phyloP scores from a whole-genome alignment of 768 basidiomycete genomes.

The Coprinopsis strossmayeri region DNA sequence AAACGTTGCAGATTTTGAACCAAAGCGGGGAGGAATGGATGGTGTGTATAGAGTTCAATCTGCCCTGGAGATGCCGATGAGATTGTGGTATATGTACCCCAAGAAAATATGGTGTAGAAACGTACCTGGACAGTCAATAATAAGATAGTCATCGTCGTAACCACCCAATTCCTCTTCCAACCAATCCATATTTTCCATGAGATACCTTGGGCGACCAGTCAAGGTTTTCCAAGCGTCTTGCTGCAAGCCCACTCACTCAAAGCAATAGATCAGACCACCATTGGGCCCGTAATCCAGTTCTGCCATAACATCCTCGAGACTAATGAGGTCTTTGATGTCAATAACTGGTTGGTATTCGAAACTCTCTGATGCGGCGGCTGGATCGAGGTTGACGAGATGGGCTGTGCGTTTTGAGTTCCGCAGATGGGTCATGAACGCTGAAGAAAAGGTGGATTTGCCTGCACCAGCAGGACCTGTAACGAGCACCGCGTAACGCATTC shows the following conservation, averaged over 20 bases:
- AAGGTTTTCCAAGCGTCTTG: constrained; percentile 3
- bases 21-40: constrained; percentile 90
- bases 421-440: constrained; percentile 85
- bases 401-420: constrained; percentile 72
- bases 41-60: constrained; percentile 98
- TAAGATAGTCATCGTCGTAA: constrained; percentile 92
- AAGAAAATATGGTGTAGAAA: neutral
- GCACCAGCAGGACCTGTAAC: constrained; percentile 97
- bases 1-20: constrained; percentile 69
- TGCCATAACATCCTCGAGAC: constrained; percentile 91
- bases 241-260: constrained; percentile 84
- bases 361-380: constrained; percentile 78
- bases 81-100: constrained; percentile 1
- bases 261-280: constrained; percentile 95
- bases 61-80: constrained; percentile 51
- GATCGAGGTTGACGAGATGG: constrained; percentile 96
- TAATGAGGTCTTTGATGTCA: constrained; percentile 91
- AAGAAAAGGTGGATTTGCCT: constrained; percentile 93
- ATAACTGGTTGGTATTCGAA: constrained; percentile 92
- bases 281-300: constrained; percentile 96
- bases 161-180: constrained; percentile 92
- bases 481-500: constrained; percentile 84
- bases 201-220: constrained; percentile 53
- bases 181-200: constrained; percentile 98
- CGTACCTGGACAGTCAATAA: constrained; percentile 88